These are phyloP conservation scores for Moniliophthora roreri DNA, from an alignment of 1,284 basidiomycete species.

Conservation along the genomic window DNA sequence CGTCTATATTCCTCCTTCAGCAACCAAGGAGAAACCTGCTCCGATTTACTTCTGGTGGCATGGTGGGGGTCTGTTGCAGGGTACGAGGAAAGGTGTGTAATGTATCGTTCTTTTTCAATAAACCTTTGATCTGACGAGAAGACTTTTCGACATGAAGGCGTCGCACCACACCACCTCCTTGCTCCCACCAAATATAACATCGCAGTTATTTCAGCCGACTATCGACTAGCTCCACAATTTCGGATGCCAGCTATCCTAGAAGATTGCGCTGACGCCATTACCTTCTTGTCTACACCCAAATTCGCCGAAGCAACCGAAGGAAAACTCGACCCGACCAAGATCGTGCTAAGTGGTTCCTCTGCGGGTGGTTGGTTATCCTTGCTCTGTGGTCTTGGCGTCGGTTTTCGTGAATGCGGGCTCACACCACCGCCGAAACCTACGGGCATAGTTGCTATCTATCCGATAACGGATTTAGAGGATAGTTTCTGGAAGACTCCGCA, in stretches of 20 bases:
- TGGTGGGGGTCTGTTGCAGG: constrained; percentile 28
- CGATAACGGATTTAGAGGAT: constrained; percentile 34
- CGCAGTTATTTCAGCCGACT: constrained; percentile 34
- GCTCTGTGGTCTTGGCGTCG: constrained; percentile 32
- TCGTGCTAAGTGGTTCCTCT: constrained; percentile 36
- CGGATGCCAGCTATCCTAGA: constrained; percentile 33
- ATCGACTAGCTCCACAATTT: constrained; percentile 38
- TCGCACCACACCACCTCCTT: constrained; percentile 31
- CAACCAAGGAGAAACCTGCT: constrained; percentile 26
- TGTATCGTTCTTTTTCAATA: background rate
- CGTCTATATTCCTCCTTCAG: constrained; percentile 31
- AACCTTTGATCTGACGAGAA: too few relatives aligned
- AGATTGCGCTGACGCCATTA: constrained; percentile 33
- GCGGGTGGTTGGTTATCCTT: constrained; percentile 37
- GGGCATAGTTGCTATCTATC: constrained; percentile 34
- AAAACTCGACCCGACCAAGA: constrained; percentile 28
- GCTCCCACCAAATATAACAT: constrained; percentile 31
- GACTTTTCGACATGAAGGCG: too few relatives aligned
- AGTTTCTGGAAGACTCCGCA: constrained; percentile 37
- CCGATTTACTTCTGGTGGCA: constrained; percentile 39
- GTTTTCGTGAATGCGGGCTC: constrained; percentile 29
- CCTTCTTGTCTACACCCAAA: constrained; percentile 26
- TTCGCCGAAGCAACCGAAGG: constrained; percentile 27
- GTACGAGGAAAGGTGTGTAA: constrained; percentile 32
- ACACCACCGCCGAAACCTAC: constrained; percentile 25